Evolutionary conservation across 495 filamentous ascomycete species (phyloP), one percentile per base, ranked within the genome.

Genomic region (Tetracladium setigerum): DNA sequence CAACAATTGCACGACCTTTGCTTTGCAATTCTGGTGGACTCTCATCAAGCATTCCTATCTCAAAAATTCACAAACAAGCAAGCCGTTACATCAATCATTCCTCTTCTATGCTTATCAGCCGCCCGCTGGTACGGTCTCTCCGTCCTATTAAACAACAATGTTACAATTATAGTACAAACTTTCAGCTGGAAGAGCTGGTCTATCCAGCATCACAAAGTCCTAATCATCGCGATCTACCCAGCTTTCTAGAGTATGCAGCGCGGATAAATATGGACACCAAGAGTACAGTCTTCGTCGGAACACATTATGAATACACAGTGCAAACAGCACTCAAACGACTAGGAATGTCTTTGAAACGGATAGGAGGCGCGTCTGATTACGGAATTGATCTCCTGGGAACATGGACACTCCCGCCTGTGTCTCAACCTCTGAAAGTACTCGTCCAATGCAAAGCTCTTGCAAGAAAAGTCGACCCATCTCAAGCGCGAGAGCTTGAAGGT

Each of bases 371-470:
- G 22, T 77, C 76, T 13, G 90, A 97, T 65, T 69, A 66, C 41
- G 91, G 91, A 30, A 86, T 95, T 58, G 91, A 97, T 62, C 75
- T 96, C 0, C 66, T 88, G 2, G 90, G 89, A 17, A 78, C 78
- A 14, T 97, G 91, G 91, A 64, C 70, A 11, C 63, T 88, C 6
- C 80, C 82, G 9, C 65, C 69, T 4, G 32, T 58, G 49, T 37
- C 55, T 59, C 42, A 63, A 41, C 72, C 78, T 0, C 47, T 92
- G 4, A 76, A 73, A 41, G 78, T 88, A 1, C 54, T 95, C 4
- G 67, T 88, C 16, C 89, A 95, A 60, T 98, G 92, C 69, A 98
- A 96, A 66, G 76, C 77, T 14, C 49, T 72, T 15, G 70, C 69
- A 47, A 57, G 68, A 17, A 77, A 70, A 48, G 57, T 78, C 3